A percentile compares a stretch with the other conserved stretches of the same genome.
Evolutionary conservation across 2,329 filamentous ascomycete genomes (phyloP).

Genomic region (Aspergillus tanneri): DNA sequence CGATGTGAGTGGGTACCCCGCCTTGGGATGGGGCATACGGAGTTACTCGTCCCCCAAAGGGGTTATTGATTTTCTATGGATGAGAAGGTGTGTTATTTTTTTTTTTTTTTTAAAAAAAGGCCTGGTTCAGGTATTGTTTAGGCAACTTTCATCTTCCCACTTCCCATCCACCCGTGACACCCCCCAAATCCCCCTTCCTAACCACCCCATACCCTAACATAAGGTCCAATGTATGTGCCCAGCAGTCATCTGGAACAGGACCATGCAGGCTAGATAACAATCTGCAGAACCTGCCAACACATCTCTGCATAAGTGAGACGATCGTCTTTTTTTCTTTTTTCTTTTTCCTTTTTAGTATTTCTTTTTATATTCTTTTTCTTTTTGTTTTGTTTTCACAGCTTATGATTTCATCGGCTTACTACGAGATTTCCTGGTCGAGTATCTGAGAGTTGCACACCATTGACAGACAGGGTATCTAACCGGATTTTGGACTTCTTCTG

Average conservation of each 20-base stretch:
- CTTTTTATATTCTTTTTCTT: too few relatives aligned
- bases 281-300: slow-evolving; percentile 30
- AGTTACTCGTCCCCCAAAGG: not conserved
- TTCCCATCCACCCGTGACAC: not conserved
- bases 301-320: slow-evolving; percentile 23
- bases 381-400: not conserved
- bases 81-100: too few relatives aligned
- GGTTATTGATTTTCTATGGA: slow-evolving; percentile 1
- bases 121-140: not conserved
- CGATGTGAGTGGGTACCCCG: slow-evolving; percentile 21
- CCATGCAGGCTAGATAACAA: slow-evolving; percentile 19
- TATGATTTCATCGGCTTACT: slow-evolving; percentile 9
- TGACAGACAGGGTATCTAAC: slow-evolving; percentile 8
- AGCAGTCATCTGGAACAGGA: slow-evolving; percentile 7
- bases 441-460: too few relatives aligned
- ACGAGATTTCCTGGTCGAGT: too few relatives aligned
- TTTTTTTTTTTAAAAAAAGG: not conserved
- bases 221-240: not conserved
- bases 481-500: slow-evolving; percentile 3
- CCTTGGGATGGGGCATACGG: slow-evolving; percentile 6
- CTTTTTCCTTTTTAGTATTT: not conserved
- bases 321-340: slow-evolving; percentile 6
- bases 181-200: not conserved
- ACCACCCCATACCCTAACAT: not conserved
- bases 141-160: not conserved